A percentile compares a stretch with the other conserved stretches of the same genome.
Evolutionary conservation across 2,329 filamentous ascomycete genomes (phyloP).

Genomic region (Lasiodiplodia hormozganensis): DNA sequence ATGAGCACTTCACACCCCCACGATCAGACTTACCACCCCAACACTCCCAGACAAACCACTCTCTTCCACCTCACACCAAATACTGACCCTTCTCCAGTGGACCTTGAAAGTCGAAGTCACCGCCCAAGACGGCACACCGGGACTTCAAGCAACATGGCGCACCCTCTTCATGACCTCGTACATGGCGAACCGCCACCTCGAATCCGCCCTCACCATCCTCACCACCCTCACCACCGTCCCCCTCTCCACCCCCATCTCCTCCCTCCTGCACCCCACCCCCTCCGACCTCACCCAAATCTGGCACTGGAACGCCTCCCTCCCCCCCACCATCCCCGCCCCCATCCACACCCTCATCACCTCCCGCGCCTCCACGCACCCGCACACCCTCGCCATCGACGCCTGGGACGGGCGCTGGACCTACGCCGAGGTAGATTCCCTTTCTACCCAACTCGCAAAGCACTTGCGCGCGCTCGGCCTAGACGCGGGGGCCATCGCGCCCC

Average conservation of each 20-base stretch:
- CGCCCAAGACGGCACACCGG: slow-evolving; percentile 38
- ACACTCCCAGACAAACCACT: background rate
- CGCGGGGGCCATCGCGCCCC: slow-evolving; percentile 29
- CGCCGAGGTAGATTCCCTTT: slow-evolving; percentile 48
- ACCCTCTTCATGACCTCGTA: slow-evolving; percentile 51
- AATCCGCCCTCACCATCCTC: slow-evolving; percentile 48
- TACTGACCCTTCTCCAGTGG: background rate
- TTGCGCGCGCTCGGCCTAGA: slow-evolving; percentile 10
- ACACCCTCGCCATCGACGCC: slow-evolving; percentile 55
- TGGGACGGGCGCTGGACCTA: slow-evolving; percentile 61
- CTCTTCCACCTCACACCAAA: background rate
- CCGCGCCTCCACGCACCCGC: slow-evolving; percentile 42
- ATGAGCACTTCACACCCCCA: background rate
- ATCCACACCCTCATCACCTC: slow-evolving; percentile 57
- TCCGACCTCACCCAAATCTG: slow-evolving; percentile 56
- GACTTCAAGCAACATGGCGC: slow-evolving; percentile 52
- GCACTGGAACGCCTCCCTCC: slow-evolving; percentile 56
- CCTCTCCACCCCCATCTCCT: slow-evolving; percentile 40
- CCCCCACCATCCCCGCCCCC: slow-evolving; percentile 52
- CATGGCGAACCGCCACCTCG: slow-evolving; percentile 52
- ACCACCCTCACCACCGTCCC: slow-evolving; percentile 38
- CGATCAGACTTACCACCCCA: too few species aligned
- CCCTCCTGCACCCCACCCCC: slow-evolving; percentile 42
- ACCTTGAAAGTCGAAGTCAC: background rate
- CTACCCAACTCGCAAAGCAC: background rate